These are phyloP conservation scores for Ehretia macrophylla DNA, from an alignment of 257 asterid species.

Conservation along the genomic window DNA sequence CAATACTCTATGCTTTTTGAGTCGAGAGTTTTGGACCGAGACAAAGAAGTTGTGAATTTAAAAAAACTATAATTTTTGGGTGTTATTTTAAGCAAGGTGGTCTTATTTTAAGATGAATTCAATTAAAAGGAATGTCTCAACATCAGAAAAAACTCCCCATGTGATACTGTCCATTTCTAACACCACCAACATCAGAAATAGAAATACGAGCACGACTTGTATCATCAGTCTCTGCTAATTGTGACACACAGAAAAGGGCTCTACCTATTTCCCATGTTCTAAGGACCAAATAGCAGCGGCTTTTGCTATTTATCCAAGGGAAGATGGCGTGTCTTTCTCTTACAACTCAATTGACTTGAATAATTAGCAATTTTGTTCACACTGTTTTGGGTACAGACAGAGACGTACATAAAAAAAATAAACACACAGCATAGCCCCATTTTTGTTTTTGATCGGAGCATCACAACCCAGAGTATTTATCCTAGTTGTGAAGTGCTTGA, in stretches of 20 bases:
- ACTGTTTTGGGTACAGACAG: not conserved
- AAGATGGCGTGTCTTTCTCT: too few relatives aligned
- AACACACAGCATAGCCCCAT: too few relatives aligned
- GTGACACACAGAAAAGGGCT: conserved; percentile 2
- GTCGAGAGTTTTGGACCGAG: too few relatives aligned
- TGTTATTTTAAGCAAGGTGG: not conserved
- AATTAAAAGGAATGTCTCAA: conserved; percentile 14
- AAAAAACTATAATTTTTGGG: too few relatives aligned
- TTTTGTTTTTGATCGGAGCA: too few relatives aligned
- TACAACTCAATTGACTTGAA: too few relatives aligned
- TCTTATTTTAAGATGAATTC: not conserved
- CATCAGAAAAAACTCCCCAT: conserved; percentile 20
- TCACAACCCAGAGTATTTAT: too few relatives aligned
- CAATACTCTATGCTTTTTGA: too few relatives aligned
- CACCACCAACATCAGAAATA: conserved; percentile 11
- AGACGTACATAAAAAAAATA: too few relatives aligned
- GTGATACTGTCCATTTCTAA: conserved; percentile 20
- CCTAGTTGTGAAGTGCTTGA: too few relatives aligned
- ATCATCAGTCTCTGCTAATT: conserved; percentile 4
- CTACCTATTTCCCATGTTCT: conserved; percentile 20
- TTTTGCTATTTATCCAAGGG: conserved; percentile 7
- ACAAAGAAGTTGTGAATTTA: too few relatives aligned
- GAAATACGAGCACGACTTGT: conserved; percentile 13
- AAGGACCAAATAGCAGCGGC: conserved; percentile 17
- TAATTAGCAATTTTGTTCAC: not conserved